These are phyloP conservation scores for Fusarium musae DNA, from an alignment of 2,329 filamentous ascomycete genomes.

Conservation along the genomic window DNA sequence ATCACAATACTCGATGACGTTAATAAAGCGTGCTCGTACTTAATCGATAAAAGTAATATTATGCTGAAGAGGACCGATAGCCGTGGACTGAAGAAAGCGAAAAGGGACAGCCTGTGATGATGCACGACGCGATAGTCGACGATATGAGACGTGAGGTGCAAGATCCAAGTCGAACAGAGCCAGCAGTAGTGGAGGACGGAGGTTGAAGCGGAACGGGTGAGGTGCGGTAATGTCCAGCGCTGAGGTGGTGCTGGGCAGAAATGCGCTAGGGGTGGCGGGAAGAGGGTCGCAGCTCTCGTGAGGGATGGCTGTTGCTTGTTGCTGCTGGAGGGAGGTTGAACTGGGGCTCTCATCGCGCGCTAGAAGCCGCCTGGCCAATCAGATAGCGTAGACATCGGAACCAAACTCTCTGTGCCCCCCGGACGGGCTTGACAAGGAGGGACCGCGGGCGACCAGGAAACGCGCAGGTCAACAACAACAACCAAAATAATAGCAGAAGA, in stretches of 20 bases:
- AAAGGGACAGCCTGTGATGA: conserved; percentile 21
- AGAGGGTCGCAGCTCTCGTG: conserved; percentile 40
- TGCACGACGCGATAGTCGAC: conserved; percentile 34
- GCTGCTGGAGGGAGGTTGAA: conserved; percentile 46
- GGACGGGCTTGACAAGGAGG: conserved; percentile 27
- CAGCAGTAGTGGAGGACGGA: conserved; percentile 32
- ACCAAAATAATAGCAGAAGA: conserved; percentile 40
- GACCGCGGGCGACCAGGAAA: conserved; percentile 45
- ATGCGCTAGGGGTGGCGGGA: conserved; percentile 42
- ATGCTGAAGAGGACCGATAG: conserved; percentile 7
- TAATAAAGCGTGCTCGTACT: neutral
- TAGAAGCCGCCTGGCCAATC: conserved; percentile 39
- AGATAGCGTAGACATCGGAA: conserved; percentile 14
- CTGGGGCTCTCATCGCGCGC: conserved; percentile 40
- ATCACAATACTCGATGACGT: conserved; percentile 32
- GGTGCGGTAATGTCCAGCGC: conserved; percentile 22
- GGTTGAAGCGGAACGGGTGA: conserved; percentile 36
- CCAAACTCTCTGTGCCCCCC: conserved; percentile 25
- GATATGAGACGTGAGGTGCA: conserved; percentile 36
- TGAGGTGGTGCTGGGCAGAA: conserved; percentile 19
- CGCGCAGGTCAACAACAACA: conserved; percentile 47
- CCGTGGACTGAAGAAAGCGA: conserved; percentile 9
- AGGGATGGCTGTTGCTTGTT: conserved; percentile 39
- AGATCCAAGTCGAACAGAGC: conserved; percentile 36
- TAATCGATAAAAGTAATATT: conserved; percentile 18